These are phyloP conservation scores for Salvia splendens DNA, from an alignment of 257 asterid genomes.

Conservation along the genomic window DNA sequence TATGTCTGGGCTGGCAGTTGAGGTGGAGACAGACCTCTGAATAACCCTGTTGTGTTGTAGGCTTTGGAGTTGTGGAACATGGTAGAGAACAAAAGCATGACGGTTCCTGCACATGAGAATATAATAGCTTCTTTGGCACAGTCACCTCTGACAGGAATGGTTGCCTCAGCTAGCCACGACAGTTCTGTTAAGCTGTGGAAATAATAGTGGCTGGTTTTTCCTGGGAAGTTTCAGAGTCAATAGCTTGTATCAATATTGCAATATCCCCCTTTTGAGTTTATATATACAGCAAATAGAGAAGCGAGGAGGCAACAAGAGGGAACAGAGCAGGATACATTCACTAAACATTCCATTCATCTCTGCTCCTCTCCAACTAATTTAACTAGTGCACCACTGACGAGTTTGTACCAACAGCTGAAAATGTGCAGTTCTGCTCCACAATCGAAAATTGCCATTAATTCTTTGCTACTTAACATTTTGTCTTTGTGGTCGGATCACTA, in stretches of 20 bases:
- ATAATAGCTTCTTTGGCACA: slow-evolving; percentile 83
- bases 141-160: slow-evolving; percentile 83
- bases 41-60: slow-evolving; percentile 40
- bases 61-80: slow-evolving; percentile 94
- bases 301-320: not conserved
- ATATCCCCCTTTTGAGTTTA: slow-evolving; percentile 1
- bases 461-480: not conserved
- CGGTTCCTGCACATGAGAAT: slow-evolving; percentile 76
- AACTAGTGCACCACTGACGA: not conserved
- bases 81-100: slow-evolving; percentile 86
- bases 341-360: not conserved
- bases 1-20: not conserved
- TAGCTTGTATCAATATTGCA: not conserved
- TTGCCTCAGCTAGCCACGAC: slow-evolving; percentile 96
- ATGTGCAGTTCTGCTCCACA: too few species aligned
- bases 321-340: slow-evolving; percentile 14
- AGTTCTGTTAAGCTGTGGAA: slow-evolving; percentile 92
- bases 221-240: slow-evolving; percentile 2
- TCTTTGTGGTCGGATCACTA: not conserved
- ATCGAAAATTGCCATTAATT: not conserved
- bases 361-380: not conserved
- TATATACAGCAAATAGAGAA: slow-evolving; percentile 22
- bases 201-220: slow-evolving; percentile 28
- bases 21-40: not conserved
- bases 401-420: not conserved